Conservation (phyloP, 2,329 filamentous ascomycete genomes). For the Rhynchosporium secalis region DNA sequence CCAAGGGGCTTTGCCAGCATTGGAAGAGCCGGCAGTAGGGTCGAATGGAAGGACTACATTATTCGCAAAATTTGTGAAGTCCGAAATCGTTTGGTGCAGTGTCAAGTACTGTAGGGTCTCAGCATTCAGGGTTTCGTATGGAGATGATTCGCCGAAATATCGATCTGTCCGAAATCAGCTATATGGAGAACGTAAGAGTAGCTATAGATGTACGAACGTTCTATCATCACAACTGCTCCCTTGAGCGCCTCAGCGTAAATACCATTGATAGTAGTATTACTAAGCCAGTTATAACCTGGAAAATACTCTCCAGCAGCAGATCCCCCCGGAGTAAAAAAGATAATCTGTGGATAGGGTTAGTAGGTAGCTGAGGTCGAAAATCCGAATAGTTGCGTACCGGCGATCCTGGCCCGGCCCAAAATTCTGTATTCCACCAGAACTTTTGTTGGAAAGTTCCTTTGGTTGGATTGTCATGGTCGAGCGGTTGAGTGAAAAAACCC, state of each 20-base stretch:
- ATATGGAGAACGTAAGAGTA: neutral
- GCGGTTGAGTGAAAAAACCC: slow-evolving; percentile 47
- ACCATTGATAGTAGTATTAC: slow-evolving; percentile 51
- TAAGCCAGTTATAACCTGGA: slow-evolving; percentile 50
- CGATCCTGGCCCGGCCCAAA: slow-evolving; percentile 55
- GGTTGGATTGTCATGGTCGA: slow-evolving; percentile 58
- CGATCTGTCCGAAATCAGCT: slow-evolving; percentile 45
- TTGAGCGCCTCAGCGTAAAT: slow-evolving; percentile 52
- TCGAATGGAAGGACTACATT: slow-evolving; percentile 56
- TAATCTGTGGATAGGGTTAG: slow-evolving; percentile 40
- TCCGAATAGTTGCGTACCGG: slow-evolving; percentile 43
- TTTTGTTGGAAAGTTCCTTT: slow-evolving; percentile 56
- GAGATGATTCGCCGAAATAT: slow-evolving; percentile 58
- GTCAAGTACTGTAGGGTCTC: slow-evolving; percentile 56
- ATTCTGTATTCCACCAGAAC: slow-evolving; percentile 53
- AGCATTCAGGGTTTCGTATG: slow-evolving; percentile 51
- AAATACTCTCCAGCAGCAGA: slow-evolving; percentile 41
- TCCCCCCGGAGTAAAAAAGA: slow-evolving; percentile 56
- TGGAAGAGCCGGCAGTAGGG: slow-evolving; percentile 44
- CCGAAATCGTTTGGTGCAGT: slow-evolving; percentile 53
- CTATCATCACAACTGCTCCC: slow-evolving; percentile 56
- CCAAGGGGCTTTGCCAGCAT: slow-evolving; percentile 56
- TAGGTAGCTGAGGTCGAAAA: neutral
- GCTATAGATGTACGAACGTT: slow-evolving; percentile 47
- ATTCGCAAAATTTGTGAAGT: slow-evolving; percentile 55